Evolutionary conservation across 495 filamentous ascomycete species (phyloP).

Genomic region (Penicillium riverlandense): DNA sequence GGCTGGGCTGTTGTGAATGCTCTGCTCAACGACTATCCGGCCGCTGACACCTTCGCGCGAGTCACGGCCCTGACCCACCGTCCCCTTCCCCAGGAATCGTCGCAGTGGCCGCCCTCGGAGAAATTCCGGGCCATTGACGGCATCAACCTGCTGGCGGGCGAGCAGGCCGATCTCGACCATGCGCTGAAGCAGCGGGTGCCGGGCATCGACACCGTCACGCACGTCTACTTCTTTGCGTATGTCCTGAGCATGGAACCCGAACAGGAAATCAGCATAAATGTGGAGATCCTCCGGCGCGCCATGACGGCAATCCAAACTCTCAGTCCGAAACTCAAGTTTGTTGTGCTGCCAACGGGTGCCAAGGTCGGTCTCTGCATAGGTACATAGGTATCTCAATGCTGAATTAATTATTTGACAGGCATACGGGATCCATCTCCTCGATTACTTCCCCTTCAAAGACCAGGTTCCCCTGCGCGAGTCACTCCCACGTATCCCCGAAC

Average conservation of each 20-base stretch:
- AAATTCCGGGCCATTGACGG: slow-evolving; percentile 35
- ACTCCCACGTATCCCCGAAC: slow-evolving; percentile 31
- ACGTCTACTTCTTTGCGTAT: slow-evolving; percentile 23
- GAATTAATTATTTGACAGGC: slow-evolving; percentile 5
- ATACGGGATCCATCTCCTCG: slow-evolving; percentile 19
- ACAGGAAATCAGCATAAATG: too few species aligned
- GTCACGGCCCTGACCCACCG: slow-evolving; percentile 41
- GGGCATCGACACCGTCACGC: slow-evolving; percentile 31
- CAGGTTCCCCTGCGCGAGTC: slow-evolving; percentile 25
- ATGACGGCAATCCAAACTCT: slow-evolving; percentile 4
- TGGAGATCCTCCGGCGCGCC: slow-evolving; percentile 8
- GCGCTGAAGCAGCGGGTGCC: slow-evolving; percentile 28
- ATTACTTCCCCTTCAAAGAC: slow-evolving; percentile 17
- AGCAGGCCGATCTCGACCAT: slow-evolving; percentile 7
- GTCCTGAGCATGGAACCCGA: too few species aligned
- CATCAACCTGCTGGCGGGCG: slow-evolving; percentile 26
- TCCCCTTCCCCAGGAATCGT: slow-evolving; percentile 24
- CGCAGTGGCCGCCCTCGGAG: slow-evolving; percentile 31
- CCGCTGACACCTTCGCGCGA: slow-evolving; percentile 25
- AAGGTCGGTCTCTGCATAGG: background rate
- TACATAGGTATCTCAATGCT: background rate
- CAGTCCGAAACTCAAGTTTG: slow-evolving; percentile 5
- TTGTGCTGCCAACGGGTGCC: slow-evolving; percentile 9
- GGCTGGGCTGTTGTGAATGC: slow-evolving; percentile 42
- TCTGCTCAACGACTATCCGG: slow-evolving; percentile 34